phyloP scores from a whole-genome alignment of 192 early-diverging fungal species.

The Chytriomyces sp. region DNA sequence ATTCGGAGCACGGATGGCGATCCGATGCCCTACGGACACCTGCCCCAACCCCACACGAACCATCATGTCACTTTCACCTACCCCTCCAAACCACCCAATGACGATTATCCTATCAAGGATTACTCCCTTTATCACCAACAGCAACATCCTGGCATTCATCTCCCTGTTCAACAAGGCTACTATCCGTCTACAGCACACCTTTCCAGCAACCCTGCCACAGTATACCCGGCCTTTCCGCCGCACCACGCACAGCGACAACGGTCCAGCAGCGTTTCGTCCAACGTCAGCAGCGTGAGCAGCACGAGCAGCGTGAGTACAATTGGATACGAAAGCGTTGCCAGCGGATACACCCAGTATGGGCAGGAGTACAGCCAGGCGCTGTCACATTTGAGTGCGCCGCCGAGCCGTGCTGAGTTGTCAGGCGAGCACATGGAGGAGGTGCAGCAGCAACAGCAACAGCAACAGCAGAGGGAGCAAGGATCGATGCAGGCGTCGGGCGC shows the following conservation, averaged over 20 bases:
- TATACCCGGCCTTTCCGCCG: slow-evolving; percentile 8
- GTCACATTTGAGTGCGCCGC: not conserved
- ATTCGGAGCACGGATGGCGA: not conserved
- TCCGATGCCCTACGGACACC: not conserved
- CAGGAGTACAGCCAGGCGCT: not conserved
- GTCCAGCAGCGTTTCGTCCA: slow-evolving; percentile 16
- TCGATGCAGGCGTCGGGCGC: not conserved
- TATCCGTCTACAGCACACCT: too few species aligned
- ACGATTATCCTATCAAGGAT: not conserved
- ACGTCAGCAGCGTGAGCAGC: slow-evolving; percentile 6
- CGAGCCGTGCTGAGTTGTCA: not conserved
- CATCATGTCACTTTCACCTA: not conserved
- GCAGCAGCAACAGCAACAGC: not conserved
- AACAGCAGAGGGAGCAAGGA: not conserved
- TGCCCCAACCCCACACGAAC: not conserved
- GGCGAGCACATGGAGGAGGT: not conserved
- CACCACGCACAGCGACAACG: slow-evolving; percentile 18
- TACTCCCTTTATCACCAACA: not conserved
- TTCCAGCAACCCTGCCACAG: too few species aligned
- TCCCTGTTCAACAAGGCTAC: too few species aligned
- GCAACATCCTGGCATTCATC: too few species aligned
- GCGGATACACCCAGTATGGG: not conserved
- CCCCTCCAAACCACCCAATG: not conserved
- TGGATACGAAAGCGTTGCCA: slow-evolving; percentile 2
- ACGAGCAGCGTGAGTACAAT: slow-evolving; percentile 17